These are phyloP conservation scores for Aspergillus biplanus DNA, from an alignment of 495 filamentous ascomycete species.

Conservation along the genomic window DNA sequence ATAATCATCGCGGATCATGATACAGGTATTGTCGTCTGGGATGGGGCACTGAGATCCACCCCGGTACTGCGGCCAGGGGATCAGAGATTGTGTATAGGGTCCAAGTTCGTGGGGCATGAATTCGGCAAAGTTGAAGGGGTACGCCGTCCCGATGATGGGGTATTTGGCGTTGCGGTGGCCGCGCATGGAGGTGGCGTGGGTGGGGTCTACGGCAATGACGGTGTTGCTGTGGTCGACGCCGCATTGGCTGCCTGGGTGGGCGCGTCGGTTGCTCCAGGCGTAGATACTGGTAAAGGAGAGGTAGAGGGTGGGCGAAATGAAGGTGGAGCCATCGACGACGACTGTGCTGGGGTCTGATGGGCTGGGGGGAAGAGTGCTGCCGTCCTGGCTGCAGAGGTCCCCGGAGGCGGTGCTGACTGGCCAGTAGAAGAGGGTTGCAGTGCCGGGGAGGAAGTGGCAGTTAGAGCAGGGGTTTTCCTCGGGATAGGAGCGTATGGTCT, in stretches of 20 bases:
- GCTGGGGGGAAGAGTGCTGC: conserved; percentile 26
- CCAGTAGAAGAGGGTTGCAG: conserved; percentile 37
- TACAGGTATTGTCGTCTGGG: conserved; percentile 18
- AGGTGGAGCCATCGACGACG: conserved; percentile 27
- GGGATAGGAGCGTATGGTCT: conserved; percentile 17
- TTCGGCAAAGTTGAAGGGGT: conserved; percentile 34
- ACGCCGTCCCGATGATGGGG: conserved; percentile 25
- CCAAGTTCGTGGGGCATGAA: conserved; percentile 28
- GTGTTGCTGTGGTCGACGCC: conserved; percentile 26
- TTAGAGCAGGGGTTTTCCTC: conserved; percentile 27
- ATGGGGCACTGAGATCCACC: conserved; percentile 32
- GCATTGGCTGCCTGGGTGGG: conserved; percentile 25
- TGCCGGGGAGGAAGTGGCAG: conserved; percentile 33
- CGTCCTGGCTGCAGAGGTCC: conserved; percentile 31
- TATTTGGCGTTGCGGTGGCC: conserved; percentile 31
- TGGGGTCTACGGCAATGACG: conserved; percentile 25
- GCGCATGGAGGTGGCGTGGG: conserved; percentile 24
- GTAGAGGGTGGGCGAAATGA: conserved; percentile 31
- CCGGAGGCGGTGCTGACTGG: conserved; percentile 28
- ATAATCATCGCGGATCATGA: conserved; percentile 32
- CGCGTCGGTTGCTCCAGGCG: conserved; percentile 30
- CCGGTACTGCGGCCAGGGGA: conserved; percentile 31
- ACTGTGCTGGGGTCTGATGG: conserved; percentile 28
- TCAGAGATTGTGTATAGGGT: conserved; percentile 24
- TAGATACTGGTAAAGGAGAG: conserved; percentile 34